Conservation (phyloP, 2,329 filamentous ascomycete species). For the Sordariomycetes sp. region DNA sequence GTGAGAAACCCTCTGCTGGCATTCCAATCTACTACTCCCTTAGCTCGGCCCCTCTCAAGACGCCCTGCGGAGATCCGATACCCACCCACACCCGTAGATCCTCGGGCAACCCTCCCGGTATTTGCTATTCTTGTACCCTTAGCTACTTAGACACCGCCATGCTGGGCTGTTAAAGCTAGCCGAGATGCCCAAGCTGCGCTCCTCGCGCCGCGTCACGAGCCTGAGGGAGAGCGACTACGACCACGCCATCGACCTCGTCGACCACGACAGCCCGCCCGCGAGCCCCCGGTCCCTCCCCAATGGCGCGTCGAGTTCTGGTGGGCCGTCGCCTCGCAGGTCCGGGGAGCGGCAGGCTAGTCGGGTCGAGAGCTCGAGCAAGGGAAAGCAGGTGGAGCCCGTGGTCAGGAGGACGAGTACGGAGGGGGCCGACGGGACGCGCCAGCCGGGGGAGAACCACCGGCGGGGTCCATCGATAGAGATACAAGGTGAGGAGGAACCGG, state of each 20-base stretch:
- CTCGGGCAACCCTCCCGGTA: neutral
- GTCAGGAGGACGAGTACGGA: neutral
- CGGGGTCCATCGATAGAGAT: constrained; percentile 1
- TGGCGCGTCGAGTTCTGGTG: neutral
- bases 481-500: neutral
- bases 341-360: neutral
- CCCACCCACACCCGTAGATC: neutral
- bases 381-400: neutral
- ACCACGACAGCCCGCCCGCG: constrained; percentile 26
- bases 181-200: constrained; percentile 7
- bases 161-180: neutral
- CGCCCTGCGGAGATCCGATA: neutral
- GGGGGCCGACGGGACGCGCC: neutral
- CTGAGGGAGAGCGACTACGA: constrained; percentile 51
- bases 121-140: neutral
- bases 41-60: neutral
- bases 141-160: neutral
- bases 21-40: neutral
- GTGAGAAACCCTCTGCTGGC: neutral
- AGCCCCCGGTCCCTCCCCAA: neutral
- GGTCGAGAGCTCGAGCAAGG: neutral
- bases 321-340: neutral
- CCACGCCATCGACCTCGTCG: constrained; percentile 58
- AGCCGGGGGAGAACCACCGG: neutral
- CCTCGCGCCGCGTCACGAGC: constrained; percentile 39